Conservation (phyloP, 2,329 filamentous ascomycete species). For the Colletotrichum spaethianum region DNA sequence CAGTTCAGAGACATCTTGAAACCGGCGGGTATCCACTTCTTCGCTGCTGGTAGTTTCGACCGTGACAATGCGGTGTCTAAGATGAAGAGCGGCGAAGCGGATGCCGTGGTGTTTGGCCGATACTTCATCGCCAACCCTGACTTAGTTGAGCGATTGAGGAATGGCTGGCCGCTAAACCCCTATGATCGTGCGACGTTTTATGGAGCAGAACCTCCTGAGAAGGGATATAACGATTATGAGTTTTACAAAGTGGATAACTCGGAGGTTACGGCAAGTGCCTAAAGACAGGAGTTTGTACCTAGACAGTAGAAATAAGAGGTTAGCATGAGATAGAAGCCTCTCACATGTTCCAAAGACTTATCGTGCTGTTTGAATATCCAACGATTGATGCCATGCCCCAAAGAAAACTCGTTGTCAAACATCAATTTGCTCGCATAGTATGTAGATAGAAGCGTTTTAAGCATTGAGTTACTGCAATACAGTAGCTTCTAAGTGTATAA, state of each 20-base stretch:
- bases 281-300: no score
- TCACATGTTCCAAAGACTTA: neutral
- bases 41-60: constrained; percentile 65
- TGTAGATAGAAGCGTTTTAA: no score
- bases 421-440: no score
- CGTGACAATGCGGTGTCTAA: constrained; percentile 57
- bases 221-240: constrained; percentile 56
- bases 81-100: constrained; percentile 48
- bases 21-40: constrained; percentile 57
- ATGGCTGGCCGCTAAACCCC: constrained; percentile 42
- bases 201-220: constrained; percentile 43
- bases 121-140: constrained; percentile 49
- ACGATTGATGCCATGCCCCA: no score
- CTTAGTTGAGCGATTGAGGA: constrained; percentile 46
- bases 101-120: constrained; percentile 52
- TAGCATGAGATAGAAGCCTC: neutral
- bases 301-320: neutral
- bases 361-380: neutral
- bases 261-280: neutral
- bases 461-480: no score
- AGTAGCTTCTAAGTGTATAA: no score
- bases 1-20: constrained; percentile 58
- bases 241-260: constrained; percentile 46
- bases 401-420: neutral
- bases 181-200: constrained; percentile 51